Evolutionary conservation across 768 basidiomycete genomes (phyloP).

Genomic region (Mycena epipterygia): DNA sequence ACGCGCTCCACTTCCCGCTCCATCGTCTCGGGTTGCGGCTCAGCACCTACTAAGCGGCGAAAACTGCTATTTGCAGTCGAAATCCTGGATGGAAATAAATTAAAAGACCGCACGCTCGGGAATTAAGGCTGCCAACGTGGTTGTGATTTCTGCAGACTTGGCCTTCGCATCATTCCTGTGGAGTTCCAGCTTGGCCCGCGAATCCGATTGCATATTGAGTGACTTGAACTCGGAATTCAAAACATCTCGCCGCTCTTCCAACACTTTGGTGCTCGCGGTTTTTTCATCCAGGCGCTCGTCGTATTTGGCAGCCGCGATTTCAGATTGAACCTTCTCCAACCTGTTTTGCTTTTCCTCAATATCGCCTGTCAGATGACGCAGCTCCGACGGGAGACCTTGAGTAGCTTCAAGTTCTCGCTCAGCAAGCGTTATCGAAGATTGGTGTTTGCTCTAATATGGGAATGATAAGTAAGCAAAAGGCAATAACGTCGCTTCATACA

Average conservation of each 20-base stretch:
- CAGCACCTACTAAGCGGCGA: slow-evolving; percentile 72
- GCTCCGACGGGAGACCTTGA: slow-evolving; percentile 65
- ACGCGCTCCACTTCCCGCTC: slow-evolving; percentile 78
- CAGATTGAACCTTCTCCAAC: slow-evolving; percentile 69
- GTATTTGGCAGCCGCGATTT: slow-evolving; percentile 72
- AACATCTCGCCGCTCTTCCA: slow-evolving; percentile 79
- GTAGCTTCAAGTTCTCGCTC: slow-evolving; percentile 72
- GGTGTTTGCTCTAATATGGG: slow-evolving; percentile 59
- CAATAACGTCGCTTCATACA: slow-evolving; percentile 51
- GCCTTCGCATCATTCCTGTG: slow-evolving; percentile 76
- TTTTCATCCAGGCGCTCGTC: slow-evolving; percentile 75
- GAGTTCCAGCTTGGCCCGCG: slow-evolving; percentile 82
- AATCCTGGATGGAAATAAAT: slow-evolving; percentile 61
- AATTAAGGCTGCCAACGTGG: slow-evolving; percentile 63
- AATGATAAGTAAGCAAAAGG: neutral
- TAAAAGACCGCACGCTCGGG: neutral
- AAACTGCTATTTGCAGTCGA: slow-evolving; percentile 72
- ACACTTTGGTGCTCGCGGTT: slow-evolving; percentile 60
- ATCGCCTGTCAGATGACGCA: slow-evolving; percentile 68
- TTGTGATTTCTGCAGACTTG: slow-evolving; percentile 76
- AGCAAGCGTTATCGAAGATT: slow-evolving; percentile 62
- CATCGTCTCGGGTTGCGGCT: slow-evolving; percentile 74
- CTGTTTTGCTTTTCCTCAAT: slow-evolving; percentile 78
- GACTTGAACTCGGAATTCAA: slow-evolving; percentile 79
- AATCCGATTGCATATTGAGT: slow-evolving; percentile 84